Conservation (phyloP, 176 grass and related monocot species). For the Aechmea fasciata region DNA sequence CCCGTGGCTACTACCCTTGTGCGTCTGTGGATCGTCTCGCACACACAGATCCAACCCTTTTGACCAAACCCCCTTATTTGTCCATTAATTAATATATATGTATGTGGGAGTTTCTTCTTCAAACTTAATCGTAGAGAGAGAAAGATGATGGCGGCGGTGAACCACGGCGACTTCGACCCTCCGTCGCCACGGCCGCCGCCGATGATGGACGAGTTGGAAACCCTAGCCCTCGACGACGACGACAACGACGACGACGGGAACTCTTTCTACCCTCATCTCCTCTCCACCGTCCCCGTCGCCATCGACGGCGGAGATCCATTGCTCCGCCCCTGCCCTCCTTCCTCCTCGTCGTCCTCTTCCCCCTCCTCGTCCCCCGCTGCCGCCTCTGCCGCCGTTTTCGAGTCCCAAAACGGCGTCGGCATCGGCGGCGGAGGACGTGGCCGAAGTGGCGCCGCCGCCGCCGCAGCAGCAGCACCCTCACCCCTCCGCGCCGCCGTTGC, state of each 20-base stretch:
- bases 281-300: conserved; percentile 22
- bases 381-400: conserved; percentile 4
- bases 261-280: conserved; percentile 23
- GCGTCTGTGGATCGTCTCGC: no score
- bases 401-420: no score
- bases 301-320: conserved; percentile 55
- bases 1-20: no score
- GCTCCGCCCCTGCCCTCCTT: conserved; percentile 40
- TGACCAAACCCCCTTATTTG: no score
- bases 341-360: conserved; percentile 20
- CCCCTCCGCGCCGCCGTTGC: conserved; percentile 15
- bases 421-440: no score
- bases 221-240: conserved; percentile 36
- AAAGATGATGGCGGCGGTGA: no score
- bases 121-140: no score
- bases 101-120: no score
- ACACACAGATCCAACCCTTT: no score
- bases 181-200: conserved; percentile 7
- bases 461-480: no score
- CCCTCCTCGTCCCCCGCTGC: conserved; percentile 10
- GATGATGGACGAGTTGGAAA: conserved; percentile 44
- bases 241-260: conserved; percentile 11
- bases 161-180: neutral
- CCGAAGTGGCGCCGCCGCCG: no score
- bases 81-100: no score